These are phyloP conservation scores for Pelargonium citronellum DNA, from an alignment of 441 rosid genomes.

Conservation along the genomic window DNA sequence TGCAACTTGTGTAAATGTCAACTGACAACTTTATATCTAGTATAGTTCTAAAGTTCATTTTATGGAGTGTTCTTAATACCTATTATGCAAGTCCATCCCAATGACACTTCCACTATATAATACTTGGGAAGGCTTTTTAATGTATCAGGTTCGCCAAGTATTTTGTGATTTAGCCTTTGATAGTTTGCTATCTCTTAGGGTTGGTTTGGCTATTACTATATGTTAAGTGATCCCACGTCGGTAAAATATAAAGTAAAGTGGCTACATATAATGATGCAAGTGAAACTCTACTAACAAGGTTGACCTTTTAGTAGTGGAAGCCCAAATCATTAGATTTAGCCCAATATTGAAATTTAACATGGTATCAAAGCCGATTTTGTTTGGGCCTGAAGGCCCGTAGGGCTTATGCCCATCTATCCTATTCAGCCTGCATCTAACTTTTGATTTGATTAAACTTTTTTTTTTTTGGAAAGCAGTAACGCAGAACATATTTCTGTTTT, in stretches of 20 bases:
- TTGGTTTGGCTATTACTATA: not conserved
- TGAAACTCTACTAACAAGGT: no score
- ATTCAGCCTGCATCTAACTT: no score
- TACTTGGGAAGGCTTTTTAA: not conserved
- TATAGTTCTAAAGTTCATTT: not conserved
- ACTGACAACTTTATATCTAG: not conserved
- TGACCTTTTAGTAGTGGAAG: no score
- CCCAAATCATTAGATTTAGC: no score
- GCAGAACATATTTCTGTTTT: not conserved
- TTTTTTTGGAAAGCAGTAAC: not conserved
- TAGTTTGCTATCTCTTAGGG: not conserved
- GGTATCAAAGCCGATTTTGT: no score
- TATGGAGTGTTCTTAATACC: not conserved
- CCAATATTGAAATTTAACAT: no score
- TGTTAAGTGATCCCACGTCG: no score
- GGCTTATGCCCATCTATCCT: no score
- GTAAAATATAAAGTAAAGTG: no score
- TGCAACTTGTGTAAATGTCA: not conserved
- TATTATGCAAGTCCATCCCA: constrained; percentile 2
- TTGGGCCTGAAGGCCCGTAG: no score
- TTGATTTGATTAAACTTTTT: not conserved
- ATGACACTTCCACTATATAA: not conserved
- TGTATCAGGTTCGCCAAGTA: not conserved
- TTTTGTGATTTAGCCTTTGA: not conserved
- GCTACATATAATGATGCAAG: no score